Evolutionary conservation across 2,329 filamentous ascomycete species (phyloP).

Genomic region (Sporothrix dimorphospora): DNA sequence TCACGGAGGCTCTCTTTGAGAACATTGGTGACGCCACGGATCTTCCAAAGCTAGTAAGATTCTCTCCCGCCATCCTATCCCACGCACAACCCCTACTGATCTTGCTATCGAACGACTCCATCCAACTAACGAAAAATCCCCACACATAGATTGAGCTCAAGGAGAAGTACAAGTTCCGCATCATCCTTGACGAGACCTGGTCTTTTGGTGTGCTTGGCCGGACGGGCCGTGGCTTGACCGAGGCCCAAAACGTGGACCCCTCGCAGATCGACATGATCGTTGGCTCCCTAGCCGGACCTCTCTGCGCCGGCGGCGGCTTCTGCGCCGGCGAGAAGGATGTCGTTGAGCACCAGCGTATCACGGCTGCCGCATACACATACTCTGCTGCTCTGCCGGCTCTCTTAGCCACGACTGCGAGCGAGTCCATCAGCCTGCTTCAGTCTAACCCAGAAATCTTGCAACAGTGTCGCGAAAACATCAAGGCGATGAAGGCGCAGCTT

Average conservation of each 20-base stretch:
- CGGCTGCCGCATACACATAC: conserved; percentile 89
- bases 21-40: conserved; percentile 83
- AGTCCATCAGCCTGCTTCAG: conserved; percentile 84
- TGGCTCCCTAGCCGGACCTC: conserved; percentile 84
- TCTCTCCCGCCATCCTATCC: neutral
- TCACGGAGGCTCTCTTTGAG: conserved; percentile 94
- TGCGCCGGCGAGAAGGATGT: conserved; percentile 91
- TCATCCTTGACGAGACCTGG: conserved; percentile 97
- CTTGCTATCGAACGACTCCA: neutral
- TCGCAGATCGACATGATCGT: conserved; percentile 96
- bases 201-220: conserved; percentile 93
- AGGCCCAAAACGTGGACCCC: conserved; percentile 94
- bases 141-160: conserved; percentile 78
- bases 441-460: conserved; percentile 80
- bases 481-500: conserved; percentile 80
- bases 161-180: conserved; percentile 94
- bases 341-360: conserved; percentile 94
- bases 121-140: neutral
- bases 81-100: neutral
- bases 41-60: conserved; percentile 77
- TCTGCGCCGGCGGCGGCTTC: conserved; percentile 93
- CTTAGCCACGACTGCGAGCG: conserved; percentile 91
- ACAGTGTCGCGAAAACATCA: conserved; percentile 83
- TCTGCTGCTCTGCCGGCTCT: conserved; percentile 93
- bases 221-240: conserved; percentile 88